These are phyloP conservation scores for Oryza meyeriana DNA, from an alignment of 176 grass and related monocot genomes.

Conservation along the genomic window DNA sequence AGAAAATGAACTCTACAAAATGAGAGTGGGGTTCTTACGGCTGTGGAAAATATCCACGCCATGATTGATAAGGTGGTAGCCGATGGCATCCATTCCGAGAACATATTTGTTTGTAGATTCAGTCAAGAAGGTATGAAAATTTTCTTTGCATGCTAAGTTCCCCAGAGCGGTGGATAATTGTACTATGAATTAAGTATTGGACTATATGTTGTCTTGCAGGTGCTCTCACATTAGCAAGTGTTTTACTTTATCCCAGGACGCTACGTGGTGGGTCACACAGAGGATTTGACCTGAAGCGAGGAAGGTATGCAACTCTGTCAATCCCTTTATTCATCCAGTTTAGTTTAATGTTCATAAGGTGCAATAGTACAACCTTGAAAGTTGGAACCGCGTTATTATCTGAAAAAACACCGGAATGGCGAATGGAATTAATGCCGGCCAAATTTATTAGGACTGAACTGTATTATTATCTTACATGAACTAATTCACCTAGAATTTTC, in stretches of 20 bases:
- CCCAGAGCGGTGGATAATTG: not conserved
- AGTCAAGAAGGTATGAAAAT: conserved; percentile 57
- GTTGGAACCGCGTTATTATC: no score
- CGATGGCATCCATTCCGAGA: conserved; percentile 61
- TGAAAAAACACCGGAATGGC: no score
- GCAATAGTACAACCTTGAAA: no score
- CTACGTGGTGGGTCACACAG: conserved; percentile 66
- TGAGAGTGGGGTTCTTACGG: conserved; percentile 61
- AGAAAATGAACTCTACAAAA: conserved; percentile 44
- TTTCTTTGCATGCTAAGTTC: not conserved
- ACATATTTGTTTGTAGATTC: conserved; percentile 88
- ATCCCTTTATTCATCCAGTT: not conserved
- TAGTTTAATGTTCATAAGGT: not conserved
- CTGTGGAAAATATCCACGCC: conserved; percentile 73
- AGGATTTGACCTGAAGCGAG: conserved; percentile 69
- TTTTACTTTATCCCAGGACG: conserved; percentile 82
- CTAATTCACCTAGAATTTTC: no score
- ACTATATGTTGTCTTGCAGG: no score
- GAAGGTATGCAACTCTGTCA: conserved; percentile 35
- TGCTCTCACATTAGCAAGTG: no score
- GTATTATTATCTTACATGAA: no score
- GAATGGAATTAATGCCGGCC: no score
- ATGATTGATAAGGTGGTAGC: conserved; percentile 81
- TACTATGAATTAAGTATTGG: conserved; percentile 33
- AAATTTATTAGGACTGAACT: no score